A percentile compares a stretch with the other conserved stretches of the same genome.
Evolutionary conservation across 495 filamentous ascomycete species (phyloP).

Genomic region (Penicillium turbatum): DNA sequence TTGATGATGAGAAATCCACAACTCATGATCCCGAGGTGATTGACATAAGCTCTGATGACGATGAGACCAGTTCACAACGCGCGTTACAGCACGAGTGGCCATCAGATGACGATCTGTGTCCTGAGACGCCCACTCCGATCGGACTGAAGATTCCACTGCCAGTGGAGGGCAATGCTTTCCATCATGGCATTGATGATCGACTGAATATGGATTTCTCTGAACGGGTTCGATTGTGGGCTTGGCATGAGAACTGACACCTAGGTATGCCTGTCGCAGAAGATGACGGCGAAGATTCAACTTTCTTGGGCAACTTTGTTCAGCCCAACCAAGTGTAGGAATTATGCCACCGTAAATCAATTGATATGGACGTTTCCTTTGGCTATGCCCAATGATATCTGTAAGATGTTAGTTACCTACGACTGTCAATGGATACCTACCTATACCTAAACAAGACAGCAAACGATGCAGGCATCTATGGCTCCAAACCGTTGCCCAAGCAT

Average conservation of each 20-base stretch:
- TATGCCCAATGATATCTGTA: too few species aligned
- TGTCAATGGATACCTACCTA: too few species aligned
- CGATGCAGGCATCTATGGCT: too few species aligned
- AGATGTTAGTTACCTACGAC: too few species aligned
- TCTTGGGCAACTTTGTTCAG: too few species aligned
- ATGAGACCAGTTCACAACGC: not conserved
- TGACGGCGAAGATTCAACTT: not conserved
- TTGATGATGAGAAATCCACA: not conserved
- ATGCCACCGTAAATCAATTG: too few species aligned
- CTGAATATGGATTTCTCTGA: not conserved
- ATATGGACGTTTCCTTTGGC: too few species aligned
- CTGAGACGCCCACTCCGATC: not conserved
- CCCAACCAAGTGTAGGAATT: too few species aligned
- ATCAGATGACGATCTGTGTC: not conserved
- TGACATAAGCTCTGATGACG: not conserved
- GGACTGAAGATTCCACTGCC: not conserved
- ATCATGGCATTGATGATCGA: not conserved
- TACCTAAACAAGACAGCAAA: too few species aligned
- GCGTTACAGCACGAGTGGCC: conserved; percentile 3
- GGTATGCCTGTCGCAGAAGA: too few species aligned
- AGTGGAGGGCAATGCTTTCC: not conserved
- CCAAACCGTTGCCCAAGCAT: too few species aligned
- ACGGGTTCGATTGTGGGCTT: not conserved
- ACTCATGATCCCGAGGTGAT: not conserved
- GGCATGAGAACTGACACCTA: not conserved